Evolutionary conservation across 352 stramenopile genomes (phyloP), one percentile per base, ranked within the genome.

Genomic region (Phytophthora uliginosa): DNA sequence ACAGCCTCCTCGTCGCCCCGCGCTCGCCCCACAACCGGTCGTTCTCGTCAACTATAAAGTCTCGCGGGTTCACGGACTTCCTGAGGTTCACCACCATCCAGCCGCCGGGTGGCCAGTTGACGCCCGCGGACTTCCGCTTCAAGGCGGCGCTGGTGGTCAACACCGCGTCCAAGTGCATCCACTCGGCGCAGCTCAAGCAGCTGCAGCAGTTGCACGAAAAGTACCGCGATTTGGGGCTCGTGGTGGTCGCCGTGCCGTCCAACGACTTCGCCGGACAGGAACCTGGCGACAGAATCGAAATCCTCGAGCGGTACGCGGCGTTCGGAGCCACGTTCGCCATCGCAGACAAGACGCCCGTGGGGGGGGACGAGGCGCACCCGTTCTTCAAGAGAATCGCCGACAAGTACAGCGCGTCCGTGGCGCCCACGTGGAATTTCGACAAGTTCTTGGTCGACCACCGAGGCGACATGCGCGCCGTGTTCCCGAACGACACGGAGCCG

Each of bases 391-490:
- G 77, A 22, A 79, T 94, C 13, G 85, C 85, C 17, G 70, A 81
- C 36, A 78, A 89, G 47, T 94, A 94, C 77, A 86, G 82, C 50
- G 66, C 76, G 24, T 92, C 86, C 0, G 85, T 92, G 36, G 85
- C 86, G 5, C 86, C 86, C 3, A 90, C 85, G 80, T 81, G 86
- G 86, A 94, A 94, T 50, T 94, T 94, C 71, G 87, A 94, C 84
- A 94, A 94, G 73, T 94, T 94, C 67, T 47, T 94, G 45, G 68
- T 94, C 48, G 85, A 94, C 48, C 67, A 86, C 26, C 65, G 76
- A 31, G 87, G 87, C 53, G 81, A 92, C 47, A 66, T 94, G 63
- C 66, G 75, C 36, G 87, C 87, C 1, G 87, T 94, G 58, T 94
- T 92, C 54, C 87, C 87, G 28, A 85, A 91, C 33, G 85, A 93